phyloP scores from a whole-genome alignment of 352 stramenopile species.

The Globisporangium irregulare region DNA sequence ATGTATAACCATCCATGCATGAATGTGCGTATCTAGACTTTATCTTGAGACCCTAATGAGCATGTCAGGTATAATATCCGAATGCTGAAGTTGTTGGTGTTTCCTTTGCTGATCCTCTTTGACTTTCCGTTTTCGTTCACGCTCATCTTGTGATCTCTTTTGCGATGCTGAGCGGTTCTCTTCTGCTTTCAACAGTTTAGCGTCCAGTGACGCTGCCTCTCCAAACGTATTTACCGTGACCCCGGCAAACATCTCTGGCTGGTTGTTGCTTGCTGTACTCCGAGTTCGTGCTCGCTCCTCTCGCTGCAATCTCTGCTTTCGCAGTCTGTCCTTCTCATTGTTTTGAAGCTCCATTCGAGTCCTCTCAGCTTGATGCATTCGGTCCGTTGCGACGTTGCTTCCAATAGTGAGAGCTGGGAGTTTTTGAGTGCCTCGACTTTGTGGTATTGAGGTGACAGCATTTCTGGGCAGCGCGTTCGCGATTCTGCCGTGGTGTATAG shows the following conservation, averaged over 20 bases:
- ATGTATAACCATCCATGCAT: conserved; percentile 14
- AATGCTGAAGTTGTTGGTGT: conserved; percentile 17
- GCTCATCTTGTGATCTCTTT: conserved; percentile 15
- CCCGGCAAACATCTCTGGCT: conserved; percentile 5
- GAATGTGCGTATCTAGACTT: conserved; percentile 7
- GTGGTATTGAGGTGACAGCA: conserved; percentile 5
- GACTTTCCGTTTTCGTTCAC: conserved; percentile 17
- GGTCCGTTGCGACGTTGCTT: conserved; percentile 18
- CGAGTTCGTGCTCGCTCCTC: conserved; percentile 38
- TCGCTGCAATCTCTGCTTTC: conserved; percentile 36
- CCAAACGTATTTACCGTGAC: background rate
- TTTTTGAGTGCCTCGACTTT: background rate
- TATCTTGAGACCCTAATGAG: conserved; percentile 22
- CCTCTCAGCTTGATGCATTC: conserved; percentile 41
- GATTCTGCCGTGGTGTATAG: background rate
- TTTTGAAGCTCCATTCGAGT: conserved; percentile 37
- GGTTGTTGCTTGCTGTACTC: conserved; percentile 19
- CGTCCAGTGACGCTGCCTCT: conserved; percentile 5
- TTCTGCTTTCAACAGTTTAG: conserved; percentile 11
- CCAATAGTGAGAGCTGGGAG: conserved; percentile 16
- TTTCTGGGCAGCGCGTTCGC: background rate
- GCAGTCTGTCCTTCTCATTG: conserved; percentile 40
- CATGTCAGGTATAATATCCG: conserved; percentile 23
- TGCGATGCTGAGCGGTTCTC: conserved; percentile 7
- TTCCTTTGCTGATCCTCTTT: conserved; percentile 15